Evolutionary conservation across 2,329 filamentous ascomycete genomes (phyloP), one percentile per base, ranked within the genome.

Genomic region (Teratosphaeria nubilosa): DNA sequence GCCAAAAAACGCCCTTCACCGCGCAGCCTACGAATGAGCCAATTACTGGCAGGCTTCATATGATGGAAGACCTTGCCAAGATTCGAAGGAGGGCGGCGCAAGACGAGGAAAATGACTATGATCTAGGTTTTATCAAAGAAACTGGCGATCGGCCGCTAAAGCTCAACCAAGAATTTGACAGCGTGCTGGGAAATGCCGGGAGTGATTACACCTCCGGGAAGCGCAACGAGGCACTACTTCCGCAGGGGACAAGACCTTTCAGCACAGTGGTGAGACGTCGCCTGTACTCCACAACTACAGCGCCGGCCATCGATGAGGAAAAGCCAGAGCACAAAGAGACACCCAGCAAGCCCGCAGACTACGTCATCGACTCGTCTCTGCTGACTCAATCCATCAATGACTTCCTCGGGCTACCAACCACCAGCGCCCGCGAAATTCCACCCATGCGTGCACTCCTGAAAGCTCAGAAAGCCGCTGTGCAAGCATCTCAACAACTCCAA

Each of bases 361-460:
- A 5, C n/a, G 51, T 51, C 34, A 9, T 20, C 11, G 53, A 58
- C 51, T 24, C 54, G 9, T 27, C 50, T 13, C 16, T 58, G 31
- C 34, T 54, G 22, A 41, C 25, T 30, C 27, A 50, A n/a, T 53
- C 59, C 20, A 11, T 58, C 41, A 51, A 25, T 45, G 53, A 57
- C 14, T 56, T 56, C 32, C 50, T 60, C 13, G 56, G 56, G 48
- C 32, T 52, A 13, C 57, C 20, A 20, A 53, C 53, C 2, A 58
- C 52, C 25, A 30, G 25, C 16, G 2, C 5, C 13, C 51, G 31
- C 51, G 25, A 53, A 31, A 13, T 53, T 5, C 51, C 51, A 20
- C 61, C 61, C 24, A 61, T 66, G 32, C 61, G 60, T 27, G 57
- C 55, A 25, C 57, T 67, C 11, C 20, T 65, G 11, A 55, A 45